Percentiles rank a stretch among this genome's conserved stretches.
Conservation (phyloP, 2,329 filamentous ascomycete genomes). For the Penicillium thymicola region DNA sequence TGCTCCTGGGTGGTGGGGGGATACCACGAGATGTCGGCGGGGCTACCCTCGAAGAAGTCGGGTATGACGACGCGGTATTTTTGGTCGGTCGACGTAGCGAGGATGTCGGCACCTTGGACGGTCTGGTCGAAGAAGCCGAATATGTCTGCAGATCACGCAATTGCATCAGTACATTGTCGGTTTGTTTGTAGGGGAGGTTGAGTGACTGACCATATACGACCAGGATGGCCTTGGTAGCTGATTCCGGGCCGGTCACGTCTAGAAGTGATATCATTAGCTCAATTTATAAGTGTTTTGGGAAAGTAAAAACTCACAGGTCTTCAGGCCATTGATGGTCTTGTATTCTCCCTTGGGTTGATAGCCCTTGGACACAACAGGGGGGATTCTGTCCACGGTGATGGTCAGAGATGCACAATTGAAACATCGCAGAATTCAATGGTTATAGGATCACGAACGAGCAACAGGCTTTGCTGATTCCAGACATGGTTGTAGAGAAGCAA, state of each 20-base stretch:
- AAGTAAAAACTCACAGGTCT: slow-evolving; percentile 51
- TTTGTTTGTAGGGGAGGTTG: not conserved
- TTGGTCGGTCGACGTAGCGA: slow-evolving; percentile 56
- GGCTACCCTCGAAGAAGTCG: slow-evolving; percentile 81
- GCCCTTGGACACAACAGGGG: slow-evolving; percentile 40
- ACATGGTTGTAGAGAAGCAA: slow-evolving; percentile 32
- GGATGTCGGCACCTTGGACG: slow-evolving; percentile 61
- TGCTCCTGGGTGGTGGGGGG: slow-evolving; percentile 60
- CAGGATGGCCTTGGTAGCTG: slow-evolving; percentile 56
- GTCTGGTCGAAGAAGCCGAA: slow-evolving; percentile 64
- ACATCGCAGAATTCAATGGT: not conserved
- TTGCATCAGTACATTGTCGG: not conserved
- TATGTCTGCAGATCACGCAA: slow-evolving; percentile 46
- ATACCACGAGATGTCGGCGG: slow-evolving; percentile 61
- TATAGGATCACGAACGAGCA: slow-evolving; percentile 39
- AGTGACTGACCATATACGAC: slow-evolving; percentile 49
- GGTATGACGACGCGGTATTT: slow-evolving; percentile 87
- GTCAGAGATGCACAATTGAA: not conserved
- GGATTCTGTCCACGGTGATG: slow-evolving; percentile 32
- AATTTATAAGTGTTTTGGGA: not conserved
- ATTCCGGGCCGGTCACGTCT: slow-evolving; percentile 57
- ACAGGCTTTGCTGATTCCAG: slow-evolving; percentile 44
- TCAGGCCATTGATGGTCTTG: slow-evolving; percentile 58
- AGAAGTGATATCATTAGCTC: not conserved
- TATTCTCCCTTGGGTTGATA: slow-evolving; percentile 59